A percentile compares a stretch with the other conserved stretches of the same genome.
Evolutionary conservation across 2,329 filamentous ascomycete genomes (phyloP).

Genomic region (Ophiocordyceps sinensis): DNA sequence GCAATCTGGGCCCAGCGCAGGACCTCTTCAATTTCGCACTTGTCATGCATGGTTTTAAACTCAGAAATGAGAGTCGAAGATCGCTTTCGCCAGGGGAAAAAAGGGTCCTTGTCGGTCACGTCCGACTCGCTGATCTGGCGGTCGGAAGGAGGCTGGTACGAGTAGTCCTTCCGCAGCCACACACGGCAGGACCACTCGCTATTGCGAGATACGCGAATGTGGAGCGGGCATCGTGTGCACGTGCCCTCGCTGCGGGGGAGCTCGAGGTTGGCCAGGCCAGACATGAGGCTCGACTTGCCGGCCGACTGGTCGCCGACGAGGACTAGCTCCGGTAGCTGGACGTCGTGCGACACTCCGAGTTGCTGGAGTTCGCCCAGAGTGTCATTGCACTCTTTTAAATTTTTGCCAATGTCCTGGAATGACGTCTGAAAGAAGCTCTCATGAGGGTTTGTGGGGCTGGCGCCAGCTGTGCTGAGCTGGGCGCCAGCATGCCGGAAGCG

Average conservation of each 20-base stretch:
- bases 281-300: conserved; percentile 61
- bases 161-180: conserved; percentile 50
- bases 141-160: conserved; percentile 28
- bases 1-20: conserved; percentile 66
- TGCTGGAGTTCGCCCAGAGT: conserved; percentile 54
- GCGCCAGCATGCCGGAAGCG: conserved; percentile 13
- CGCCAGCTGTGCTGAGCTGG: conserved; percentile 1
- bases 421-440: conserved; percentile 28
- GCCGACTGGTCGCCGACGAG: conserved; percentile 76
- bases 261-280: conserved; percentile 52
- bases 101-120: conserved; percentile 35
- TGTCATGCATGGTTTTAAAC: conserved; percentile 51
- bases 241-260: conserved; percentile 57
- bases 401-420: conserved; percentile 41
- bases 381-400: conserved; percentile 50
- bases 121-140: conserved; percentile 27
- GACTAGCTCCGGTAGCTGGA: conserved; percentile 64
- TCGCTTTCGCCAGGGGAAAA: conserved; percentile 51
- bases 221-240: conserved; percentile 69
- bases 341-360: conserved; percentile 56
- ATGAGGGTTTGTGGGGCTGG: conserved; percentile 12
- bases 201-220: conserved; percentile 53
- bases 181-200: conserved; percentile 55
- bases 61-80: conserved; percentile 28
- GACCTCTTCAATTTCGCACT: conserved; percentile 48